Evolutionary conservation across 108 stramenopile genomes (phyloP), one percentile per base, ranked within the genome.

Genomic region (Cyclotella atomus): DNA sequence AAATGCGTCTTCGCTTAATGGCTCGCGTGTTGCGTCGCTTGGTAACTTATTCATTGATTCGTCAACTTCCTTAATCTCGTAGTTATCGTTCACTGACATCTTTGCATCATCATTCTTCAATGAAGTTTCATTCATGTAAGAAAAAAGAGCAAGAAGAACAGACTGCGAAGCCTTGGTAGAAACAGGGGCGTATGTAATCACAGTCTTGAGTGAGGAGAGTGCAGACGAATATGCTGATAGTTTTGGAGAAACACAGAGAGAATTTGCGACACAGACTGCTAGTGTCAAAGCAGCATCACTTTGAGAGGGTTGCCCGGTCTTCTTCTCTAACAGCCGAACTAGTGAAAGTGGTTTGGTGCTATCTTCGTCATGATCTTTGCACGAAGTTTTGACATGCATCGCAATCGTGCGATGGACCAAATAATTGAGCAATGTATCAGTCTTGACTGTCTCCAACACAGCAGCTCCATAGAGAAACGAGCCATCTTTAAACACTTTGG

Each of bases 351-450:
- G 21, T 56, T 60, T 46, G 52, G 73, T 29, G 27, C 16, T 59
- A 36, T 45, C 44, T 15, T 57, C 74, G 30, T 77, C 76, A 36
- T 68, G 47, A 43, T n/a, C 21, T 23, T 82, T 81, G 20, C 74
- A 73, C 16, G 74, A 56, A 9, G 66, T 52, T 73, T 88, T 89
- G 19, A 77, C 67, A 72, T 83, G 81, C 50, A 89, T 66, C 0
- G 86, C 83, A 73, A 93, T 81, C 17, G 82, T 80, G 9, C 80
- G 85, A 70, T 89, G 88, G 10, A 93, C 65, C 25, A 88, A 16
- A 23, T 83, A 77, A 23, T 81, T 72, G 33, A 87, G 78, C n/a
- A 88, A 20, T 15, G 52, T n/a, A 64, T 92, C 84, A 0, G 81
- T 63, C 47, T 83, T 50, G 9, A 82, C 71, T 14, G 87, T 70